Base-by-base conservation (phyloP, 768 basidiomycete genomes). In the Lentinus brumalis region DNA sequence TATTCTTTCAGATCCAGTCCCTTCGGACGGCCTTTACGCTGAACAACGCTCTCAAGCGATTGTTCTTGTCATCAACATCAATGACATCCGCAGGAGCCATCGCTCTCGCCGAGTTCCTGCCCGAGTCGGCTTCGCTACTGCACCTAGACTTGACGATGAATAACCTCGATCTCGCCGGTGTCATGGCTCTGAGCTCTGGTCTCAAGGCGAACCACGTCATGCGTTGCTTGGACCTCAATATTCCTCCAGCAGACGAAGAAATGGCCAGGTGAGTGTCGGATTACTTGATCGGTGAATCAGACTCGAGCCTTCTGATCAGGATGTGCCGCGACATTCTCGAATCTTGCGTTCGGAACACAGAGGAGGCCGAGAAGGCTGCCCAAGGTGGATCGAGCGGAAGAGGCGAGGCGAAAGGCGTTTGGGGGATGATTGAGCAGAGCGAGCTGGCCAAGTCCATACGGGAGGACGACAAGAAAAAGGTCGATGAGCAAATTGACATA, bases 81-180 rank as follows among this genome's bases (percentile, higher is more conserved):
- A 83, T 98, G 69, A 84, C 85, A 0, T 90, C 92, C 0, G 78
- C 87, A 0, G 95, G 94, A 1, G 96, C 96, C 0, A 98, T 98
- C 63, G 90, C 94, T 0, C 83, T 98, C 2, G 97, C 96, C 2
- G 96, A 98, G 73, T 98, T 97, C 78, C 84, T 98, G 0, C 95
- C 96, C 0, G 96, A 98, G 72, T 88, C 92, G 0, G 83, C 81
- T 16, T 90, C 89, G 0, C 80, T 99, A 5, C 80, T 98, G 0
- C 96, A 98, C 73, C 86, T 99, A 56, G 97, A 98, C 74, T 76
- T 97, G 31, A 97, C 94, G 0, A 77, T 82, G 66, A 96, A 96
- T 71, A 74, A 79, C 6, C 77, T 98, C 35, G 94, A 94, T 69
- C 80, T 94, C 39, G 95, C 96, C 0, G 96, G 93, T 16, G 90